Percentiles rank a stretch among this genome's conserved stretches.
These are phyloP conservation scores for Paecilomyces fulvus DNA, from an alignment of 2,329 filamentous ascomycete species.

Conservation along the genomic window DNA sequence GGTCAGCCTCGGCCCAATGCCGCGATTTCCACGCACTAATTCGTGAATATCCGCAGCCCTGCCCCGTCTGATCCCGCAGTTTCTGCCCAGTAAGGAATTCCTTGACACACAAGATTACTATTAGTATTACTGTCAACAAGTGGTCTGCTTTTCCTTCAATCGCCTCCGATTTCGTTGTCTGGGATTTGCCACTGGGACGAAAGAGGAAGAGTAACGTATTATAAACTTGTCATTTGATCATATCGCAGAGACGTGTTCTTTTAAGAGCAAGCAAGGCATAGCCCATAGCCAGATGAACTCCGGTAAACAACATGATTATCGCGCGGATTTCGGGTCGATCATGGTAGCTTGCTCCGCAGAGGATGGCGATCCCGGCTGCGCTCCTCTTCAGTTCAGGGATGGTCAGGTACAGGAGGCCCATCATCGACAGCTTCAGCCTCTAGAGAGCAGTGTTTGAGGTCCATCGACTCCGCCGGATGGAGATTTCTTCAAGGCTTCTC, in stretches of 20 bases:
- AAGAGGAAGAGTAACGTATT: background rate
- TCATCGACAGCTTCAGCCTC: background rate
- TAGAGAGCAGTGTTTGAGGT: background rate
- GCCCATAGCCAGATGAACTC: background rate
- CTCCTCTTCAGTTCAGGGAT: background rate
- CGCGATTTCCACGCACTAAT: background rate
- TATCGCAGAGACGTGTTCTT: background rate
- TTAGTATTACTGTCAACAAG: background rate
- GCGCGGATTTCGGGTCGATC: background rate
- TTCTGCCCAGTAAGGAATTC: background rate
- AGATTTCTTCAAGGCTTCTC: slow-evolving; percentile 8
- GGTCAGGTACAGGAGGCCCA: background rate
- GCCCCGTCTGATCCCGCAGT: background rate
- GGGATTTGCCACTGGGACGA: background rate
- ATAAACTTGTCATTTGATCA: background rate
- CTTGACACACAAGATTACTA: background rate
- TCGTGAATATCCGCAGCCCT: background rate
- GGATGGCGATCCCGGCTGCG: background rate
- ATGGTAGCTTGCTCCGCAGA: background rate
- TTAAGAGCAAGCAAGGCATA: background rate
- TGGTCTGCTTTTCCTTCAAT: background rate
- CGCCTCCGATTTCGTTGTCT: background rate
- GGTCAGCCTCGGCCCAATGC: background rate
- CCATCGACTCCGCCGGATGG: slow-evolving; percentile 4
- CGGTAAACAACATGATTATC: background rate